Evolutionary conservation across 129 eudicot genomes (phyloP), one percentile per base, ranked within the genome.

Genomic region (Saposhnikovia divaricata): DNA sequence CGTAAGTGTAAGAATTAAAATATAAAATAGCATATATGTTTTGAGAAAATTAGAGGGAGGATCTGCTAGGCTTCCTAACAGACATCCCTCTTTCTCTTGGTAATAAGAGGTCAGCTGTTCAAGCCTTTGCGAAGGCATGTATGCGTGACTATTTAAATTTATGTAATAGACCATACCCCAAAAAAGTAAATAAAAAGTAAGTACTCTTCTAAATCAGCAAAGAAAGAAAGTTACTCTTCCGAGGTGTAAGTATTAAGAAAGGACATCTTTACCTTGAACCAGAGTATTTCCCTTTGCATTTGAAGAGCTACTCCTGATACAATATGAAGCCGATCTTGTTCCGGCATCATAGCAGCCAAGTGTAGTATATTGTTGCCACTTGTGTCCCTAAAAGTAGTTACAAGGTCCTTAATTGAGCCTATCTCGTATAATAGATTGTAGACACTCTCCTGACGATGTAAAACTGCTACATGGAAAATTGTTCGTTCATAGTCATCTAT

Each of bases 251-350:
- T 31, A 34, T 2, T 14, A 28, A 31, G n/a, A 40, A 13, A 37
- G 9, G 10, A 14, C 1, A 37, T 34, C 10, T 23, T 5, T 69
- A 83, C 85, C 85, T 78, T 47, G 19, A 83, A 83, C 85, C 85
- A 83, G 0, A 38, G 72, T 14, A 83, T 23, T 53, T 83, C 85
- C 31, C 75, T 28, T 19, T 55, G 75, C 85, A 83, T 40, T 44
- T 83, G 85, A 27, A 83, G 44, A 73, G 85, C 85, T 23, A 81
- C 85, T 6, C 85, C 85, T 23, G 85, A 78, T 1, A 55, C 78
- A 46, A 37, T 73, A 21, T 83, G 44, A 5, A 83, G 82, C 9
- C 73, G 75, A 44, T 53, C 16, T 19, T 74, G 65, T 14, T 81
- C 69, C n/a, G 85, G 77, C 14, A 55, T 34, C 31, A 47, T 78